Percentiles rank a stretch among this genome's conserved stretches.
phyloP scores from a whole-genome alignment of 805 yeast species.

The Yarrowia divulgata region DNA sequence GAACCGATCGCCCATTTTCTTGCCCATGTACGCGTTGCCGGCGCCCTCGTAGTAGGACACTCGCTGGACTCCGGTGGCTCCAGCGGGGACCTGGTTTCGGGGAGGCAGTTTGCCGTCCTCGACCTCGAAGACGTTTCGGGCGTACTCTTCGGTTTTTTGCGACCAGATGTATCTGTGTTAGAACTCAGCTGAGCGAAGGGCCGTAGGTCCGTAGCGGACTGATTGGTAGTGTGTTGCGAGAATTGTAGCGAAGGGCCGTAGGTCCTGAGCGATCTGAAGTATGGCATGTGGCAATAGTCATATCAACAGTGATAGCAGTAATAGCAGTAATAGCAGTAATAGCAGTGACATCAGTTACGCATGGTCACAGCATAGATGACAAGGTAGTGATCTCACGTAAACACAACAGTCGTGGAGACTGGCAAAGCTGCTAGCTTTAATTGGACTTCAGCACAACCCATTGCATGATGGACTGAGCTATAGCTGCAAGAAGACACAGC shows the following conservation, averaged over 20 bases:
- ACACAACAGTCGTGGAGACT: no score
- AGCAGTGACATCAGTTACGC: no score
- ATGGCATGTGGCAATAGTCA: no score
- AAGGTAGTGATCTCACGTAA: no score
- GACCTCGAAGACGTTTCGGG: conserved; percentile 38
- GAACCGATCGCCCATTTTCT: conserved; percentile 38
- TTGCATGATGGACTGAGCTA: no score
- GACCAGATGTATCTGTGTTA: conserved; percentile 38
- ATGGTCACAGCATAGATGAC: no score
- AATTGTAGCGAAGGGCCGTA: background rate
- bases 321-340: no score
- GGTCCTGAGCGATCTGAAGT: background rate
- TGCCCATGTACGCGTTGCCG: conserved; percentile 50
- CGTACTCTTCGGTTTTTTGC: conserved; percentile 26
- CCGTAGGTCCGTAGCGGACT: background rate
- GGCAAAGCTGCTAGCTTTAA: no score
- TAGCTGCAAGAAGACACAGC: no score
- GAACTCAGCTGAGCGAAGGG: background rate
- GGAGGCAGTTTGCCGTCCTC: conserved; percentile 45
- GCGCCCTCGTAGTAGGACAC: conserved; percentile 52
- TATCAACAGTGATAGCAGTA: no score
- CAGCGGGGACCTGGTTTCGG: conserved; percentile 41
- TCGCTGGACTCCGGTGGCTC: conserved; percentile 43
- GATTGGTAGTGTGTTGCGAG: no score
- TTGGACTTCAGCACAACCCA: no score